Conservation (phyloP, 352 stramenopile species). For the Blastocystis sp. region DNA sequence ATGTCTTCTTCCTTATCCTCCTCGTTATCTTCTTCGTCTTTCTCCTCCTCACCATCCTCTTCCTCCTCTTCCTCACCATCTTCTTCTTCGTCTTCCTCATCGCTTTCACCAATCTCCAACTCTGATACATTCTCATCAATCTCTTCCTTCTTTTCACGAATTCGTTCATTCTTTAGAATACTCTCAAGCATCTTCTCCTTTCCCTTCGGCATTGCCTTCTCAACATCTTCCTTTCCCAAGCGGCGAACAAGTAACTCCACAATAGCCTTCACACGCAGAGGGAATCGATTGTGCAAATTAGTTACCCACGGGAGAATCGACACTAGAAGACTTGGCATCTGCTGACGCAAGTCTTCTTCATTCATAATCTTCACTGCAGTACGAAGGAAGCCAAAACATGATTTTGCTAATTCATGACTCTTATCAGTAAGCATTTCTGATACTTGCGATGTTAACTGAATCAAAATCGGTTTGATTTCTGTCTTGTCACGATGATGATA, state of each 20-base stretch:
- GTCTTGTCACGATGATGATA: conserved; percentile 48
- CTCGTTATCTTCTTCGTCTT: not conserved
- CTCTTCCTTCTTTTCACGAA: not conserved
- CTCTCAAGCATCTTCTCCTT: conserved; percentile 28
- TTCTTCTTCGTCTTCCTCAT: not conserved
- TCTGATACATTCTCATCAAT: not conserved
- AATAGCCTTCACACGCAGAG: conserved; percentile 59
- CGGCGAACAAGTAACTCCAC: conserved; percentile 63
- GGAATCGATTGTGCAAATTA: conserved; percentile 62
- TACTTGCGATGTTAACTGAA: conserved; percentile 69
- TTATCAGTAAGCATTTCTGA: conserved; percentile 62
- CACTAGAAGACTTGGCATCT: conserved; percentile 18
- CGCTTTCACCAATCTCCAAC: conserved; percentile 28
- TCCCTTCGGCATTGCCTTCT: conserved; percentile 10
- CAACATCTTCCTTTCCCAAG: conserved; percentile 4
- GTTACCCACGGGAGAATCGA: conserved; percentile 62
- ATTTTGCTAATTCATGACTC: conserved; percentile 63
- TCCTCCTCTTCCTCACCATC: not conserved
- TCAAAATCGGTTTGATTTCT: conserved; percentile 60
- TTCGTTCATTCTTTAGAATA: conserved; percentile 15
- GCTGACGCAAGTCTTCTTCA: not conserved
- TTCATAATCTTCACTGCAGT: conserved; percentile 63
- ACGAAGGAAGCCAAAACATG: conserved; percentile 61
- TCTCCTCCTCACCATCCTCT: not conserved
- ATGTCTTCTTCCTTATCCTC: too few species aligned